These are phyloP conservation scores for Umbilicaria muhlenbergii DNA, from an alignment of 495 filamentous ascomycete species.

Conservation along the genomic window DNA sequence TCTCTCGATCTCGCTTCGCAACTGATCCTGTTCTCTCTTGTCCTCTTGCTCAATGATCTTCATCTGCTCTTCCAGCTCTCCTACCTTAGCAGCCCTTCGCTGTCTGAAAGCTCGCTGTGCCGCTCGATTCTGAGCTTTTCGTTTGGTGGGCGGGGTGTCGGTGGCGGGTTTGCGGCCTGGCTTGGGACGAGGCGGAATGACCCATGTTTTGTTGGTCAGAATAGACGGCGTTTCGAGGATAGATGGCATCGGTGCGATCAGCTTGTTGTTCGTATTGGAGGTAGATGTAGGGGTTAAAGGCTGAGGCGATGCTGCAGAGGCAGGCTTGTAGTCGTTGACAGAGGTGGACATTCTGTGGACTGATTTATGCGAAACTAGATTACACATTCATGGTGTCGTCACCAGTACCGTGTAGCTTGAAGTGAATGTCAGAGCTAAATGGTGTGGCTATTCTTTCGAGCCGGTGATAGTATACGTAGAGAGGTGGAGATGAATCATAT, in stretches of 20 bases:
- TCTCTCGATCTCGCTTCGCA: conserved; percentile 30
- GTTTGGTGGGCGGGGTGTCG: conserved; percentile 79
- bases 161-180: conserved; percentile 88
- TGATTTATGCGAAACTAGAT: too few relatives aligned
- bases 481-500: too few relatives aligned
- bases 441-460: too few relatives aligned
- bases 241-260: conserved; percentile 8
- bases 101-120: conserved; percentile 89
- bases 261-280: conserved; percentile 15
- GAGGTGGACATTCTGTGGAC: too few relatives aligned
- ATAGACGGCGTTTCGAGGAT: conserved; percentile 9
- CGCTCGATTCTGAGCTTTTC: conserved; percentile 86
- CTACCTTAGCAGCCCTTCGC: conserved; percentile 64
- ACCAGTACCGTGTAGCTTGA: too few relatives aligned
- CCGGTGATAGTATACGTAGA: too few relatives aligned
- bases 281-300: conserved; percentile 15
- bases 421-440: too few relatives aligned
- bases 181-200: conserved; percentile 75
- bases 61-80: conserved; percentile 72
- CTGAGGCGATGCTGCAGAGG: conserved; percentile 1
- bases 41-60: conserved; percentile 44
- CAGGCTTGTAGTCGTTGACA: too few relatives aligned
- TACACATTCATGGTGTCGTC: too few relatives aligned
- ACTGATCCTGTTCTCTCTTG: conserved; percentile 24
- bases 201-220: conserved; percentile 70